Percentiles rank a stretch among this genome's conserved stretches.
phyloP scores from a whole-genome alignment of 2,329 filamentous ascomycete genomes.

The Monascus ruber region DNA sequence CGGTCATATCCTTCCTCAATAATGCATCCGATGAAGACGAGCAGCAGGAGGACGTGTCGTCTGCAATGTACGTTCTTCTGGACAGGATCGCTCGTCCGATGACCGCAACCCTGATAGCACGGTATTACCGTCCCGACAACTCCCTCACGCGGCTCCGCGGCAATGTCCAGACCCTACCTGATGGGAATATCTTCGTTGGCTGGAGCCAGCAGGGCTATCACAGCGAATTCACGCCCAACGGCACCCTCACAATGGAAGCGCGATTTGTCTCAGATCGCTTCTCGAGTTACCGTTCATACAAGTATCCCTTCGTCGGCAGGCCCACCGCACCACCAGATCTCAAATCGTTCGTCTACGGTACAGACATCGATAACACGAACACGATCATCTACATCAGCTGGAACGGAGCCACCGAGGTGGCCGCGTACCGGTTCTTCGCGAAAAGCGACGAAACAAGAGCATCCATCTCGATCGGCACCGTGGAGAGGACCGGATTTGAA shows the following conservation, averaged over 20 bases:
- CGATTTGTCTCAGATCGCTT: slow-evolving; percentile 20
- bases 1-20: slow-evolving; percentile 22
- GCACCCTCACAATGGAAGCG: slow-evolving; percentile 20
- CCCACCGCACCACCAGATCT: slow-evolving; percentile 18
- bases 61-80: slow-evolving; percentile 18
- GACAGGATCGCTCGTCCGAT: slow-evolving; percentile 14
- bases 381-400: slow-evolving; percentile 24
- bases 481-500: slow-evolving; percentile 25
- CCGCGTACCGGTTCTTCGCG: slow-evolving; percentile 22
- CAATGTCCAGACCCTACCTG: slow-evolving; percentile 22
- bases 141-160: slow-evolving; percentile 21
- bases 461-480: slow-evolving; percentile 14
- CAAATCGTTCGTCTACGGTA: slow-evolving; percentile 18
- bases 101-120: slow-evolving; percentile 15
- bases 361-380: slow-evolving; percentile 11
- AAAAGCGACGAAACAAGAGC: slow-evolving; percentile 15
- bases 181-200: slow-evolving; percentile 24
- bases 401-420: slow-evolving; percentile 30
- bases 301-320: slow-evolving; percentile 23
- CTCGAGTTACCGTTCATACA: slow-evolving; percentile 30
- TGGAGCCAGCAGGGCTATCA: slow-evolving; percentile 26
- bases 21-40: slow-evolving; percentile 21
- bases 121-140: slow-evolving; percentile 22
- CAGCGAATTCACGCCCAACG: slow-evolving; percentile 19
- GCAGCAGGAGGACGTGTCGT: slow-evolving; percentile 15